phyloP scores from a whole-genome alignment of 2,329 filamentous ascomycete species.

The Fusarium coicis region DNA sequence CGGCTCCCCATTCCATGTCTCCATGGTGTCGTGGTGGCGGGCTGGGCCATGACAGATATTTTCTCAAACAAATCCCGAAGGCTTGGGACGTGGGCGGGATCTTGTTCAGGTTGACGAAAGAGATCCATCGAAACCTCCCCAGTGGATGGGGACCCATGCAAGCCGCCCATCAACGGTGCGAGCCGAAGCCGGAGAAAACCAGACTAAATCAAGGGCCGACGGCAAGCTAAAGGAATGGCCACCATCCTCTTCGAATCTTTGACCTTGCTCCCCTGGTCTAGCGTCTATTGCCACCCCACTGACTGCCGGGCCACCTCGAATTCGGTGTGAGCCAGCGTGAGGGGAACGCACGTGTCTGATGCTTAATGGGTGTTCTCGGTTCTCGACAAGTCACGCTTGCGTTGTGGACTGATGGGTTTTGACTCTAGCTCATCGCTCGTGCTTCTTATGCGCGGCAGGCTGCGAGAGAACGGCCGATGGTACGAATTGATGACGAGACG shows the following conservation, averaged over 20 bases:
- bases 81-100: slow-evolving; percentile 45
- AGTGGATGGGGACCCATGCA: slow-evolving; percentile 44
- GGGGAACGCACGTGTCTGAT: slow-evolving; percentile 49
- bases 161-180: slow-evolving; percentile 51
- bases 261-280: slow-evolving; percentile 38
- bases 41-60: slow-evolving; percentile 26
- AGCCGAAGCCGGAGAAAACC: slow-evolving; percentile 51
- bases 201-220: slow-evolving; percentile 48
- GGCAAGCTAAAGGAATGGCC: slow-evolving; percentile 39
- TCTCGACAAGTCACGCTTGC: slow-evolving; percentile 34
- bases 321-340: slow-evolving; percentile 29
- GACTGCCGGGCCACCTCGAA: slow-evolving; percentile 28
- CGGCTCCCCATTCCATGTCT: slow-evolving; percentile 14
- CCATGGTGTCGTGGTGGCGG: slow-evolving; percentile 31
- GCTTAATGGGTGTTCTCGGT: slow-evolving; percentile 47
- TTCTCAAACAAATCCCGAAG: slow-evolving; percentile 42
- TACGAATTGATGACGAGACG: slow-evolving; percentile 32
- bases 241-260: slow-evolving; percentile 33
- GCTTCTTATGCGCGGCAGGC: slow-evolving; percentile 14
- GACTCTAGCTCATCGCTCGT: slow-evolving; percentile 27
- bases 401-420: slow-evolving; percentile 25
- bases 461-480: slow-evolving; percentile 8
- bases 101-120: slow-evolving; percentile 40
- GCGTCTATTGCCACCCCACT: slow-evolving; percentile 36
- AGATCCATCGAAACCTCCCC: slow-evolving; percentile 36